These are phyloP conservation scores for Myxozyma vanderwaltii DNA, from an alignment of 805 yeast genomes.

Conservation along the genomic window DNA sequence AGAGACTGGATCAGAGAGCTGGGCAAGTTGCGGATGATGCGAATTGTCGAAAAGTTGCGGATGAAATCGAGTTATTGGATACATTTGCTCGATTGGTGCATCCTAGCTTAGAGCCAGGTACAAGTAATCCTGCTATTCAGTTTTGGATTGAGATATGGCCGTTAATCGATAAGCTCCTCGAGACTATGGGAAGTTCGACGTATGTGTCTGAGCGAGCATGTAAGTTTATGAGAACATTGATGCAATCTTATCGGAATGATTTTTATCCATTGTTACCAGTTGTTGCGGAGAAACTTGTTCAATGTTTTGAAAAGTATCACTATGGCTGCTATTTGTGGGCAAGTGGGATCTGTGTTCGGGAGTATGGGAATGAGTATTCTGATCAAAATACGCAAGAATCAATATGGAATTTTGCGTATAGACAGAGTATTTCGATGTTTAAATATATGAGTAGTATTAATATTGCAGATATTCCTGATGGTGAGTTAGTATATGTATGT, in stretches of 20 bases:
- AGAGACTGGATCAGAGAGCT: constrained; percentile 36
- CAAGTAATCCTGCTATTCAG: constrained; percentile 54
- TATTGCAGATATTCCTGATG: constrained; percentile 55
- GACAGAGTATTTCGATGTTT: constrained; percentile 65
- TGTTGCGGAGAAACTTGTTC: constrained; percentile 65
- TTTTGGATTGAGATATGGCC: constrained; percentile 64
- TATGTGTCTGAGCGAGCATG: constrained; percentile 73
- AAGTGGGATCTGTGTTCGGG: constrained; percentile 72
- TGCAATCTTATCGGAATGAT: constrained; percentile 63
- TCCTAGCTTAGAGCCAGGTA: constrained; percentile 33
- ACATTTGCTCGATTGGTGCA: constrained; percentile 60
- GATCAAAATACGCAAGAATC: constrained; percentile 55
- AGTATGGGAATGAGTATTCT: constrained; percentile 59
- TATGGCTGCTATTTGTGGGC: constrained; percentile 89
- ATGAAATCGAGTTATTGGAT: constrained; percentile 69
- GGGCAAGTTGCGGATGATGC: constrained; percentile 43
- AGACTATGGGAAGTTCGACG: constrained; percentile 58
- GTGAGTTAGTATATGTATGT: not conserved
- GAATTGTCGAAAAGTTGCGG: constrained; percentile 57
- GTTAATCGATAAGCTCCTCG: constrained; percentile 51
- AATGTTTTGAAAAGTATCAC: constrained; percentile 68
- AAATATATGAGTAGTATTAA: constrained; percentile 42
- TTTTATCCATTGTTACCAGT: constrained; percentile 61
- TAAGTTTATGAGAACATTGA: constrained; percentile 65
- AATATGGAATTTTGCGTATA: constrained; percentile 72